phyloP scores from a whole-genome alignment of 1,139 yeast species.

The Hansenula sp. region DNA sequence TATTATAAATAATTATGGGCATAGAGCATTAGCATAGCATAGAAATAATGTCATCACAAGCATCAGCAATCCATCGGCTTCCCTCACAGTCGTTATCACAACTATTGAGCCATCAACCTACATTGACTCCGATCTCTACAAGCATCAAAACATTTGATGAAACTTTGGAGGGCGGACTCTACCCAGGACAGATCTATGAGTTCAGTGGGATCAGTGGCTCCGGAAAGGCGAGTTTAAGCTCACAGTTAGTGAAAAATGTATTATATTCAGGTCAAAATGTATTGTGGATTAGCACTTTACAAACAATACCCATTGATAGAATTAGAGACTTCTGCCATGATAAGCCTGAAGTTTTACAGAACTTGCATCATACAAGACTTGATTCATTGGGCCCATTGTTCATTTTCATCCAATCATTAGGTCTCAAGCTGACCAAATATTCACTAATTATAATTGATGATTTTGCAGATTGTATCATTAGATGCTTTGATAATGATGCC shows the following conservation, averaged over 20 bases:
- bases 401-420: slow-evolving; percentile 12
- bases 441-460: slow-evolving; percentile 21
- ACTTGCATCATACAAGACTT: slow-evolving; percentile 10
- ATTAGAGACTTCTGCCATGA: slow-evolving; percentile 7
- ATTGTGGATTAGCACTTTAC: slow-evolving; percentile 14
- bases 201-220: slow-evolving; percentile 17
- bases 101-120: slow-evolving; percentile 14
- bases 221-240: slow-evolving; percentile 14
- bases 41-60: background rate
- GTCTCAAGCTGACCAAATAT: slow-evolving; percentile 1
- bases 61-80: slow-evolving; percentile 9
- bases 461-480: slow-evolving; percentile 12
- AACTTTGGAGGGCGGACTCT: slow-evolving; percentile 18
- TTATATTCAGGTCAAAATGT: slow-evolving; percentile 10
- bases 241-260: slow-evolving; percentile 13
- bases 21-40: background rate
- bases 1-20: background rate
- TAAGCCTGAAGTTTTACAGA: background rate
- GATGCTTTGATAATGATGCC: slow-evolving; percentile 12
- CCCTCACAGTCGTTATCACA: slow-evolving; percentile 16
- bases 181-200: slow-evolving; percentile 21
- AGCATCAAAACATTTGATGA: slow-evolving; percentile 12
- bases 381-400: slow-evolving; percentile 12
- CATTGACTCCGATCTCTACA: slow-evolving; percentile 14
- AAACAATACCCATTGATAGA: background rate